Evolutionary conservation across 2,329 filamentous ascomycete species (phyloP), one percentile per base, ranked within the genome.

Genomic region (Endothia cerciana): DNA sequence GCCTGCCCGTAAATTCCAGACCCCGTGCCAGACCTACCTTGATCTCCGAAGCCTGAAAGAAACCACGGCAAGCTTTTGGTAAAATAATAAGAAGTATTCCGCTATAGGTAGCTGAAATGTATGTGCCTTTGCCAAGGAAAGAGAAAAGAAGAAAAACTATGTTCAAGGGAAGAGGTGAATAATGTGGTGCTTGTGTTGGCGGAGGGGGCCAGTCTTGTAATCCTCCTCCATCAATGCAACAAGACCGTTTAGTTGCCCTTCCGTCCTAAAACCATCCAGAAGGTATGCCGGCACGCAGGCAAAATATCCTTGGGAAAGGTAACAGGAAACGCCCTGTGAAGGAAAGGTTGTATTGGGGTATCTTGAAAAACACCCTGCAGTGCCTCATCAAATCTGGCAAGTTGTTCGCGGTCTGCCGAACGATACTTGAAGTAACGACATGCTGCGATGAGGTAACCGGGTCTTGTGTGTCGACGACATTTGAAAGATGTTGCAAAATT

Each of bases 281-380:
- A n/a, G n/a, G 22, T 8, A 41, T 58, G 43, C 22, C 25, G 17
- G 10, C 33, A 33, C n/a, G 30, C 19, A 8, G 38, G 6, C 15
- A 55, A 3, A 43, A 25, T 10, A 47, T 19, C 47, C 47, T 40
- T 22, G 10, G 4, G 6, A 45, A 45, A 45, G 28, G 19, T n/a
- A 45, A 47, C 13, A 25, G 15, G 28, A 45, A 43, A 59, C 0
- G 22, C 15, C 36, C 11, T 40, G 19, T 41, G 25, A 59, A 59
- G 40, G 38, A 22, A 38, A 17, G 41, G 25, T 17, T 45, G 38
- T 47, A 47, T 55, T 51, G 61, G 60, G 47, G 49, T 63, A 56
- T 63, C 49, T 30, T 63, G 60, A 19, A 63, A 47, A 38, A 33
- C 41, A 28, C 40, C 30, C 28, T 55, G 38, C 17, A 30, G 57